phyloP scores from a whole-genome alignment of 2,329 filamentous ascomycete genomes.

The Trichoderma harzianum region DNA sequence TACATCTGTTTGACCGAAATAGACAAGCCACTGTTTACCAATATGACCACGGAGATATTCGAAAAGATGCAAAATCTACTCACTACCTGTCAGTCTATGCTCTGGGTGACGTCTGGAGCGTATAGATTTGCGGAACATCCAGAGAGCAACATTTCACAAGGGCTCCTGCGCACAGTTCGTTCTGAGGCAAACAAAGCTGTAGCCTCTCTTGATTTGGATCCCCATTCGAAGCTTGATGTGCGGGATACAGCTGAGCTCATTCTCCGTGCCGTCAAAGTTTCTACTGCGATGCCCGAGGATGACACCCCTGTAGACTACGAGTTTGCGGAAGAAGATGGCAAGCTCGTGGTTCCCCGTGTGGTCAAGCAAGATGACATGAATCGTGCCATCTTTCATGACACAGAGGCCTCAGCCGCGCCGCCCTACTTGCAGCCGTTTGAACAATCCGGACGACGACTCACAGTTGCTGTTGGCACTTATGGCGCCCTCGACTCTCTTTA shows the following conservation, averaged over 20 bases:
- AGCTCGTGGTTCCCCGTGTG: conserved; percentile 30
- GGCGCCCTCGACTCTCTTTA: conserved; percentile 40
- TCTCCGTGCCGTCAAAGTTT: conserved; percentile 26
- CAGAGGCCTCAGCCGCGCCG: conserved; percentile 23
- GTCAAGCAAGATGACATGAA: conserved; percentile 28
- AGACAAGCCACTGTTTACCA: conserved; percentile 41
- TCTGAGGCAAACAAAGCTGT: conserved; percentile 45
- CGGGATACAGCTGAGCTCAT: conserved; percentile 33
- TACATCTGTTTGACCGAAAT: conserved; percentile 45
- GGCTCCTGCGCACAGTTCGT: conserved; percentile 44
- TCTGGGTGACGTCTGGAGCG: conserved; percentile 42
- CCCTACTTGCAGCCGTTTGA: conserved; percentile 38
- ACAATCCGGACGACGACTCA: conserved; percentile 32
- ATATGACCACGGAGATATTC: conserved; percentile 39
- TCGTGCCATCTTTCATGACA: conserved; percentile 27
- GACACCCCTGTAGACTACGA: conserved; percentile 28
- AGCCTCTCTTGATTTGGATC: conserved; percentile 45
- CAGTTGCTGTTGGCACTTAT: conserved; percentile 37
- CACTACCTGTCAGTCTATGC: conserved; percentile 33
- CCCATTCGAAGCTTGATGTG: conserved; percentile 30
- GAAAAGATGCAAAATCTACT: conserved; percentile 35
- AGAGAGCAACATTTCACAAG: conserved; percentile 43
- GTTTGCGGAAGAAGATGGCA: conserved; percentile 29
- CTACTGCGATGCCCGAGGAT: conserved; percentile 21
- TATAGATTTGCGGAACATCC: conserved; percentile 36